A percentile compares a stretch with the other conserved stretches of the same genome.
These are phyloP conservation scores for Microsporum canis DNA, from an alignment of 2,329 filamentous ascomycete genomes.

Conservation along the genomic window DNA sequence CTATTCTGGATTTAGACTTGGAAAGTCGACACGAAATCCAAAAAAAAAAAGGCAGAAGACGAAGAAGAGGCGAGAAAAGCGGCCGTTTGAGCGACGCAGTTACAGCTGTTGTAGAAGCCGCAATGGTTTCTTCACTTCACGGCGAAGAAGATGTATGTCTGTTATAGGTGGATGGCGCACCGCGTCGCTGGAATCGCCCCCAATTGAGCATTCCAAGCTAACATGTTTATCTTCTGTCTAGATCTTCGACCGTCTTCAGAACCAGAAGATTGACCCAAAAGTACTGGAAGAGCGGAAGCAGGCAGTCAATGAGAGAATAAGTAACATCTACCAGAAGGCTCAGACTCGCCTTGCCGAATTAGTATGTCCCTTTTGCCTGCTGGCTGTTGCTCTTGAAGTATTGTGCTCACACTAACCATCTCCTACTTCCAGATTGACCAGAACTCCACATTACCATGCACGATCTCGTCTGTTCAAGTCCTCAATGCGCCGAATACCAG, in stretches of 20 bases:
- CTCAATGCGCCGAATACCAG: constrained; percentile 77
- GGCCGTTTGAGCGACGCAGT: neutral
- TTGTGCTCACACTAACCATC: neutral
- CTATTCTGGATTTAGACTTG: neutral
- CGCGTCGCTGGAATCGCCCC: neutral
- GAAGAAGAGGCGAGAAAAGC: neutral
- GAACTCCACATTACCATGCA: constrained; percentile 78
- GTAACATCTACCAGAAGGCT: constrained; percentile 49
- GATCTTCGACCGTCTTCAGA: constrained; percentile 48
- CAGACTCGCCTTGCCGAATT: constrained; percentile 54
- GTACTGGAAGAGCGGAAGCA: constrained; percentile 49
- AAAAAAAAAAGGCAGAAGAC: neutral
- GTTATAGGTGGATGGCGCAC: neutral
- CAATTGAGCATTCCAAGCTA: neutral
- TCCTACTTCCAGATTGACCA: constrained; percentile 50
- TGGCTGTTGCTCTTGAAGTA: neutral
- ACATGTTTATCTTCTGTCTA: constrained; percentile 20
- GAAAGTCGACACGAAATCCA: neutral
- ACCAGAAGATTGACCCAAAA: constrained; percentile 48
- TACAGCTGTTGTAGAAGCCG: constrained; percentile 23
- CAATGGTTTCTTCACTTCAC: constrained; percentile 35
- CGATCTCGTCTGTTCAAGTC: constrained; percentile 73
- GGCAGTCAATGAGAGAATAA: constrained; percentile 48
- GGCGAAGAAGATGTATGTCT: constrained; percentile 34
- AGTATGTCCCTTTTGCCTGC: constrained; percentile 34